Percentiles rank a stretch among this genome's conserved stretches.
These are phyloP conservation scores for Clarkia xantiana DNA, from an alignment of 345 rosid species.

Conservation along the genomic window DNA sequence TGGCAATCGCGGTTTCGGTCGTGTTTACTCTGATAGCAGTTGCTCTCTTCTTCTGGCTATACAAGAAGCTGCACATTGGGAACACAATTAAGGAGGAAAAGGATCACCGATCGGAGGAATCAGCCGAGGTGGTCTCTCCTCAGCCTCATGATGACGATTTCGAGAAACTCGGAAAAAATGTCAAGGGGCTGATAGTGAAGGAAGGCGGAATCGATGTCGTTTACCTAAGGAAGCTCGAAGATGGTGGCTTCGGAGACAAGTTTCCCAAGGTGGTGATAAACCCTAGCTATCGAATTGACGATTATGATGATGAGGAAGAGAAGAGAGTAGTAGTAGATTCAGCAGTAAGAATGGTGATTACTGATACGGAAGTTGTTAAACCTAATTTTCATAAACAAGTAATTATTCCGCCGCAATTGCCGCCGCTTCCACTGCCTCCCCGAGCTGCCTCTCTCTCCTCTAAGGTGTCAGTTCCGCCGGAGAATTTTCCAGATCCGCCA, in stretches of 20 bases:
- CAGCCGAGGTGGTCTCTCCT: slow-evolving; percentile 10
- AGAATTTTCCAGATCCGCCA: background rate
- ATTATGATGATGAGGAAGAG: slow-evolving; percentile 19
- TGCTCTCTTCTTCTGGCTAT: slow-evolving; percentile 19
- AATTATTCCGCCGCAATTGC: slow-evolving; percentile 3
- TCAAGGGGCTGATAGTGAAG: slow-evolving; percentile 30
- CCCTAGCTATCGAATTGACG: slow-evolving; percentile 21
- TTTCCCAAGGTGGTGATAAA: slow-evolving; percentile 26
- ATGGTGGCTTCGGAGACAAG: slow-evolving; percentile 9
- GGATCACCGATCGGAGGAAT: slow-evolving; percentile 12
- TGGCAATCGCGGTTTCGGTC: slow-evolving; percentile 17
- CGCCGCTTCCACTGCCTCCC: slow-evolving; percentile 2
- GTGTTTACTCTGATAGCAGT: slow-evolving; percentile 15
- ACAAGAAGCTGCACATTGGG: slow-evolving; percentile 3
- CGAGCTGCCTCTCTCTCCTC: background rate
- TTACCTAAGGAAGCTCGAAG: slow-evolving; percentile 34
- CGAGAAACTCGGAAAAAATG: slow-evolving; percentile 18
- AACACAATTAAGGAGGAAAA: slow-evolving; percentile 5
- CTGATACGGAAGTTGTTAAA: too few species aligned
- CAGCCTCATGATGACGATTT: slow-evolving; percentile 15
- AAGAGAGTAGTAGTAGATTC: slow-evolving; percentile 10
- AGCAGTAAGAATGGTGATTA: too few species aligned
- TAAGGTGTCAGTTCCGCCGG: background rate
- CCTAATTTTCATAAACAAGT: too few species aligned
- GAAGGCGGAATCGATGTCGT: slow-evolving; percentile 41